Conservation (phyloP, 495 filamentous ascomycete species). For the Penicillium waksmanii region DNA sequence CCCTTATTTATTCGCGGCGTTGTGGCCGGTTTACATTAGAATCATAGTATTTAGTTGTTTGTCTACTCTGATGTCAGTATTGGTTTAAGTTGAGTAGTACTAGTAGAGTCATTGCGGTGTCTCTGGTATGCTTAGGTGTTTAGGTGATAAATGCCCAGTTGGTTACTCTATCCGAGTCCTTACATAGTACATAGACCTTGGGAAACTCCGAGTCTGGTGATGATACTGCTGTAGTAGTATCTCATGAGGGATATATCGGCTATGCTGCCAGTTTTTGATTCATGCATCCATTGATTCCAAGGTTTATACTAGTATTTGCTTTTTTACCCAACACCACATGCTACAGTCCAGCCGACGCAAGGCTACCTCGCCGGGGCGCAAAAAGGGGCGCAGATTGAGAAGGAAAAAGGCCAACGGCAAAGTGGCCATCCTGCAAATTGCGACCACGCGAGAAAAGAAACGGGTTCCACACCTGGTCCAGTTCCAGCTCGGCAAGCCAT, state of each 20-base stretch:
- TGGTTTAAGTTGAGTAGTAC: no score
- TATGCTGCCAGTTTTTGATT: not conserved
- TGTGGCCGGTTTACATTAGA: not conserved
- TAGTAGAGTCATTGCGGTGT: no score
- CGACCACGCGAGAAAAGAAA: slow-evolving; percentile 7
- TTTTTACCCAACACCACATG: not conserved
- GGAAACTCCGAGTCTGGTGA: no score
- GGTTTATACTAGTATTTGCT: not conserved
- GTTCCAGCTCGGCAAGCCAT: not conserved
- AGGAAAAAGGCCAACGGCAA: not conserved
- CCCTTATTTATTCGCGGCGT: not conserved
- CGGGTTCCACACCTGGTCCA: not conserved
- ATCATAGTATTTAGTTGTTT: no score
- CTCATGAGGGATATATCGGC: no score
- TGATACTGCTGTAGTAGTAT: no score
- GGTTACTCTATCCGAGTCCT: no score
- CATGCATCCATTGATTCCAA: not conserved
- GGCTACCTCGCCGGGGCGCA: not conserved
- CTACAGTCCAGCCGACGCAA: not conserved
- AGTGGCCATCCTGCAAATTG: slow-evolving; percentile 3
- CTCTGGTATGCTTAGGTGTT: no score
- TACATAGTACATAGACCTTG: no score
- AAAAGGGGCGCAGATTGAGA: not conserved
- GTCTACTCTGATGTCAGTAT: no score
- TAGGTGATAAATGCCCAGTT: no score